Conservation (phyloP, 2,329 filamentous ascomycete genomes). For the Colletotrichum echinochloae region DNA sequence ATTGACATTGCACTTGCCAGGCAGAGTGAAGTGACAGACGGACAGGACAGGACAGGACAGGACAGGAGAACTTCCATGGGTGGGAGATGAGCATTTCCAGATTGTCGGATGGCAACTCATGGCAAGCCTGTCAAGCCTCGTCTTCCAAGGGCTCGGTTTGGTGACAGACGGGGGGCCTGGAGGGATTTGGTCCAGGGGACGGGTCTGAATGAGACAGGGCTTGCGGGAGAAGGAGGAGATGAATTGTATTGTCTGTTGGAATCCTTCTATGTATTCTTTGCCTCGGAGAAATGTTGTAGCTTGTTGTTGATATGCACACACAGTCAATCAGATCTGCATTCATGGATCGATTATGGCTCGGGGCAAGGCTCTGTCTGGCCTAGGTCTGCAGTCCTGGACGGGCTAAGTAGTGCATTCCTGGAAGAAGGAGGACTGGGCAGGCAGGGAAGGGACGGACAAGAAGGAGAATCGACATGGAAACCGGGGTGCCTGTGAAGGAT, state of each 20-base stretch:
- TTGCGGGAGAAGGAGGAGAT: not conserved
- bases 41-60: constrained; percentile 4
- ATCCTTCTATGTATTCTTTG: not conserved
- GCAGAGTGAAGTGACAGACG: constrained; percentile 18
- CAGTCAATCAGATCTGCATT: constrained; percentile 3
- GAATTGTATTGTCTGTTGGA: not conserved
- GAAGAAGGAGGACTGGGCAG: not conserved
- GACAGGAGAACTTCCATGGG: not conserved
- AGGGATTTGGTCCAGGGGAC: not conserved
- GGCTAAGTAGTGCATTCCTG: not conserved
- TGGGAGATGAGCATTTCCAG: constrained; percentile 31
- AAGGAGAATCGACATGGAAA: not conserved
- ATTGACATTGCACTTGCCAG: constrained; percentile 32
- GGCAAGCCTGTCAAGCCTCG: constrained; percentile 13
- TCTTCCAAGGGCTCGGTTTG: not conserved
- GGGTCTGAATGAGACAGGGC: not conserved
- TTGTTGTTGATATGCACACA: not conserved
- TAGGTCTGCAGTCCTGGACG: not conserved
- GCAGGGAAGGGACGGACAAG: not conserved
- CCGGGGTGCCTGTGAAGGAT: not conserved
- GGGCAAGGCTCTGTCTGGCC: not conserved
- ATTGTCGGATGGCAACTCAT: constrained; percentile 16
- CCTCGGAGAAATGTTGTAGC: not conserved
- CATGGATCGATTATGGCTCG: not conserved
- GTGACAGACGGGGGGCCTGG: not conserved